Percentiles rank a stretch among this genome's conserved stretches.
Evolutionary conservation across 129 eudicot genomes (phyloP).

Genomic region (Scalesia atractyloides): DNA sequence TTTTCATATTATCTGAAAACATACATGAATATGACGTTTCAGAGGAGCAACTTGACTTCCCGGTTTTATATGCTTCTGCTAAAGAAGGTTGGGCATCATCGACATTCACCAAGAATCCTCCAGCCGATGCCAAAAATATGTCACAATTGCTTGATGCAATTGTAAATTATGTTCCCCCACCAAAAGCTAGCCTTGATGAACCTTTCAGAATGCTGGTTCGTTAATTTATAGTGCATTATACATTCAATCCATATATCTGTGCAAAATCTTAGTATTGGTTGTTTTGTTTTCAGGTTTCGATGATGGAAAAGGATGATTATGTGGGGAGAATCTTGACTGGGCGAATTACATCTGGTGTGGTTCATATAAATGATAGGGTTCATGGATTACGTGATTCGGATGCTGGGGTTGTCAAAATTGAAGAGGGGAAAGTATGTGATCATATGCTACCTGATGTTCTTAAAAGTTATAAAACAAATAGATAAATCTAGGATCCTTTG

Average conservation of each 20-base stretch:
- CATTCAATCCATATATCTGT: slow-evolving; percentile 22
- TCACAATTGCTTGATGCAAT: slow-evolving; percentile 92
- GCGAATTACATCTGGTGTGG: slow-evolving; percentile 73
- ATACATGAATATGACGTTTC: slow-evolving; percentile 29
- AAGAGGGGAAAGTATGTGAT: slow-evolving; percentile 87
- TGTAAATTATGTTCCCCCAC: slow-evolving; percentile 76
- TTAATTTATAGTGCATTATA: slow-evolving; percentile 21
- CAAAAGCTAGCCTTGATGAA: slow-evolving; percentile 67
- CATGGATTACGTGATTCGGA: slow-evolving; percentile 76
- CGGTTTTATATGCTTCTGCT: slow-evolving; percentile 97
- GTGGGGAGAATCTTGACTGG: slow-evolving; percentile 93
- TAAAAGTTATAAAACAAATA: not conserved
- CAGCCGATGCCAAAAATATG: slow-evolving; percentile 77
- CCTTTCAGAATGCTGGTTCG: slow-evolving; percentile 96
- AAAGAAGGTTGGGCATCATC: slow-evolving; percentile 99
- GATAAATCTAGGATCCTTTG: slow-evolving; percentile 3
- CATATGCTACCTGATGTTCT: slow-evolving; percentile 5
- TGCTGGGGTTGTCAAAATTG: slow-evolving; percentile 68
- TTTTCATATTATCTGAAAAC: not conserved
- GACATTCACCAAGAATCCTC: slow-evolving; percentile 75
- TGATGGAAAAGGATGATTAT: slow-evolving; percentile 85
- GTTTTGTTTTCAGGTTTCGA: slow-evolving; percentile 95
- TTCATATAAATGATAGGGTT: slow-evolving; percentile 76
- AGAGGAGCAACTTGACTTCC: slow-evolving; percentile 98
- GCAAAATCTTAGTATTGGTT: too few species aligned